Conservation (phyloP, 768 basidiomycete genomes). For the Rickenella mellea region DNA sequence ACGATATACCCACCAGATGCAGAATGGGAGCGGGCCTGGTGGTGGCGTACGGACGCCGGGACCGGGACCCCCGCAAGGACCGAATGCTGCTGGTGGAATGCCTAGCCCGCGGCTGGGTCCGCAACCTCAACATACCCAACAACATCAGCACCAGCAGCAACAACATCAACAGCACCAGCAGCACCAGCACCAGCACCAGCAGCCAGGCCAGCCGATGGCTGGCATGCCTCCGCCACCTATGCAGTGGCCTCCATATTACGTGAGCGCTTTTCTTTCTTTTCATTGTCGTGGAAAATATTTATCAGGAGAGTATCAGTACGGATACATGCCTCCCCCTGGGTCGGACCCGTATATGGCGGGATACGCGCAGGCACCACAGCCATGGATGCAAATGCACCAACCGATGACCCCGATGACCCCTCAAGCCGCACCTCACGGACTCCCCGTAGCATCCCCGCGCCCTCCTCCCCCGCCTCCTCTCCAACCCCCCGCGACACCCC, state of each 20-base stretch:
- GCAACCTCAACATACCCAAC: conserved; percentile 41
- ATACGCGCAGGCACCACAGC: conserved; percentile 7
- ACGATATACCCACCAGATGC: conserved; percentile 48
- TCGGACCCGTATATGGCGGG: conserved; percentile 31
- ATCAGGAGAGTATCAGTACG: conserved; percentile 26
- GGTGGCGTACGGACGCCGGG: conserved; percentile 19
- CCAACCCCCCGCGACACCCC: conserved; percentile 61
- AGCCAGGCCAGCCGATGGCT: neutral
- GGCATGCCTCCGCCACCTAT: neutral
- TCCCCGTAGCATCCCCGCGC: conserved; percentile 52
- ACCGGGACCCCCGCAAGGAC: conserved; percentile 35
- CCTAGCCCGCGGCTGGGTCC: conserved; percentile 61
- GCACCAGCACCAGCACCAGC: neutral
- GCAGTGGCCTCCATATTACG: neutral
- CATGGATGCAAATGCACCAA: conserved; percentile 22
- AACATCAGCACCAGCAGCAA: conserved; percentile 19
- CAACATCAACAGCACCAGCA: neutral
- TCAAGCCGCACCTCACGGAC: conserved; percentile 37
- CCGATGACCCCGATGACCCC: conserved; percentile 23
- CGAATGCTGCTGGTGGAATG: conserved; percentile 33
- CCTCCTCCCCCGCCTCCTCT: conserved; percentile 31
- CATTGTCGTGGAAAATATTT: conserved; percentile 5
- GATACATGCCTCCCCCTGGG: conserved; percentile 26
- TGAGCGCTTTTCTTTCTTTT: conserved; percentile 1
- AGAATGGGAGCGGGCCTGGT: conserved; percentile 46